Base-by-base conservation (phyloP, 495 filamentous ascomycete genomes). In the Xylaria palmicola region DNA sequence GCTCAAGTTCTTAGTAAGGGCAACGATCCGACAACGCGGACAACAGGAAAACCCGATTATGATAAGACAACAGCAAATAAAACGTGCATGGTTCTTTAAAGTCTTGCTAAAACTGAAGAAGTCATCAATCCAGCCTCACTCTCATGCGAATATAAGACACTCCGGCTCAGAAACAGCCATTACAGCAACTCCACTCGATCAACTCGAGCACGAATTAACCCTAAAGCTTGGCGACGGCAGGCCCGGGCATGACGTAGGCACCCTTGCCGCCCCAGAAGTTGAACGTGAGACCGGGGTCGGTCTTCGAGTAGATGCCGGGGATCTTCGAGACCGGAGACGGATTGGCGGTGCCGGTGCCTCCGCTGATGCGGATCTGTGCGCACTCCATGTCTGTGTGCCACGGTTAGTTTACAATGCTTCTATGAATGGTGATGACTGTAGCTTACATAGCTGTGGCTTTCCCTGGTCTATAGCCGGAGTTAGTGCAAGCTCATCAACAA, bases 351-450 rank as follows among this genome's bases (percentile, higher is more conserved):
- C 83, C 83, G 8, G 52, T 51, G 30, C 76, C 72, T 10, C 77
- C 76, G 9, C 71, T 74, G 40, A 85, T 77, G 56, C 76, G 81
- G 61, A 86, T 65, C 65, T 86, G 84, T 3, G 75, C 78, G 56
- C 83, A 86, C 13, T 74, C 70, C 57, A 82, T 73, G 60, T 83
- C 48, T 51, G 8, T 19, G 13, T 34, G 22, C 1, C 7, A 8
- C 8, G 29, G 9, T 51, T 51, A 51, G 17, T 51, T 20, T 6
- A 10, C 3, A 51, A 22, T 0, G 17, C 13, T 15, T 29, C 1
- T 34, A 19, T 0, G 20, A 34, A 6, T 6, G 5, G 6, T 4
- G 6, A 17, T 6, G 10, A 17, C 29, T 17, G 8, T 17, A 22
- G 2, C 48, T 51, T 51, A 51, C 48, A 80, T 60, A 81, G 75